phyloP scores from a whole-genome alignment of 2,329 filamentous ascomycete genomes.

The Trichoderma atrobrunneum region DNA sequence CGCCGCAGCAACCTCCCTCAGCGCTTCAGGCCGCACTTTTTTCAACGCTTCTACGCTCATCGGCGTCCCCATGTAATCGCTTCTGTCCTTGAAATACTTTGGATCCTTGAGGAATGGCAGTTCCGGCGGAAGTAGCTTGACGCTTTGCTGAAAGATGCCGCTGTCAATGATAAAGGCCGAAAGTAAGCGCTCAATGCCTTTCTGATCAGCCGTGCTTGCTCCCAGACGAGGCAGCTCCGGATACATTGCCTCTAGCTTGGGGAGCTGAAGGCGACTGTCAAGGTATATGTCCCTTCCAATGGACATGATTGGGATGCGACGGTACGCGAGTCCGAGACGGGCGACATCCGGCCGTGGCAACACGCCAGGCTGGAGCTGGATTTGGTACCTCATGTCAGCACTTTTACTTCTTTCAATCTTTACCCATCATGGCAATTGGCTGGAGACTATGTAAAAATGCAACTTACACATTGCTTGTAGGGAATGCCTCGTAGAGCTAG shows the following conservation, averaged over 20 bases:
- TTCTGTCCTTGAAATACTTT: constrained; percentile 57
- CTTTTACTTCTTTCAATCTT: background rate
- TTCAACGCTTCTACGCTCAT: constrained; percentile 28
- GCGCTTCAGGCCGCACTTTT: constrained; percentile 48
- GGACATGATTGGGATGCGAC: constrained; percentile 66
- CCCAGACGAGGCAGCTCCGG: constrained; percentile 41
- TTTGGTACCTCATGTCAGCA: background rate
- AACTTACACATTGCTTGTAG: constrained; percentile 64
- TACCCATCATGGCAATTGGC: background rate
- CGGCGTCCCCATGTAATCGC: constrained; percentile 36
- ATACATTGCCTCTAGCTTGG: constrained; percentile 58
- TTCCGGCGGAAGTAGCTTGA: constrained; percentile 55
- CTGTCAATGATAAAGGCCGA: constrained; percentile 55
- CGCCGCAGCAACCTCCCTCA: constrained; percentile 51
- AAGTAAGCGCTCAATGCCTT: constrained; percentile 53
- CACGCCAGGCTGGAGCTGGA: constrained; percentile 61
- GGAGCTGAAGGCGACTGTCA: constrained; percentile 67
- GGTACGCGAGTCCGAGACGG: constrained; percentile 61
- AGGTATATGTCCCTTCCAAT: constrained; percentile 67
- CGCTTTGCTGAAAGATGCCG: constrained; percentile 53
- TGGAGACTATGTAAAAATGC: background rate
- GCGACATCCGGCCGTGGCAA: constrained; percentile 65
- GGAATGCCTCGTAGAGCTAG: constrained; percentile 62
- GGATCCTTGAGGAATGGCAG: constrained; percentile 54
- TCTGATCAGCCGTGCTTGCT: constrained; percentile 38